Evolutionary conservation across 495 filamentous ascomycete genomes (phyloP), one percentile per base, ranked within the genome.

Genomic region (Aspergillus egyptiacus): DNA sequence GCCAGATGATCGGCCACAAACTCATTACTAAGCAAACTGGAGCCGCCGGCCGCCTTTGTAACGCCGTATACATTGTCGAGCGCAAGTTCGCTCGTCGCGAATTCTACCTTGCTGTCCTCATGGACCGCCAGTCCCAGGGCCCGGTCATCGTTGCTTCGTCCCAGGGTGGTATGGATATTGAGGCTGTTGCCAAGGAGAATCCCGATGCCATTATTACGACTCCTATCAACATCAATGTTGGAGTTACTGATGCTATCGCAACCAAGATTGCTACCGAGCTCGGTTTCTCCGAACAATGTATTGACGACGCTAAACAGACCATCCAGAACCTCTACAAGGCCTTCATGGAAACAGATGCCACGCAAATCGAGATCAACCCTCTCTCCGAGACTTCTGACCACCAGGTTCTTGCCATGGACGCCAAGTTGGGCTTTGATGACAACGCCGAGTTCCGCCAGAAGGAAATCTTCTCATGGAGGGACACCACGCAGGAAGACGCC

Each of bases 1-100:
- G 87, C 53, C 90, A 98, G 73, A 98, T 98, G 93, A 96, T 98
- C 72, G 93, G 93, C 57, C 93, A 98, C 70, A 95, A 96, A 73
- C 89, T 98, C 71, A 83, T 98, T 71, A 98, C 93, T 68, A 98
- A 98, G 81, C 93, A 98, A 76, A 98, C 94, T 44, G 93, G 93
- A 63, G 86, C 89, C 50, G 74, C 66, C 52, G 93, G 93, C 64
- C 88, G 91, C 66, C 77, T 90, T 63, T 98, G 93, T 76, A 96
- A 90, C 70, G 76, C 88, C 46, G 93, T 98, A 59, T 96, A 93
- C 75, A 96, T 98, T 67, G 93, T 89, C 73, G 93, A 98, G 79
- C 89, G 93, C 78, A 98, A 98, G 78, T 98, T 97, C 60, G 93
- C 93, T 58, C 89, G 93, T 51, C 84, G 94, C 61, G 93, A 98